Evolutionary conservation across 805 yeast species (phyloP).

Genomic region (Metschnikowia chrysomelidarum): DNA sequence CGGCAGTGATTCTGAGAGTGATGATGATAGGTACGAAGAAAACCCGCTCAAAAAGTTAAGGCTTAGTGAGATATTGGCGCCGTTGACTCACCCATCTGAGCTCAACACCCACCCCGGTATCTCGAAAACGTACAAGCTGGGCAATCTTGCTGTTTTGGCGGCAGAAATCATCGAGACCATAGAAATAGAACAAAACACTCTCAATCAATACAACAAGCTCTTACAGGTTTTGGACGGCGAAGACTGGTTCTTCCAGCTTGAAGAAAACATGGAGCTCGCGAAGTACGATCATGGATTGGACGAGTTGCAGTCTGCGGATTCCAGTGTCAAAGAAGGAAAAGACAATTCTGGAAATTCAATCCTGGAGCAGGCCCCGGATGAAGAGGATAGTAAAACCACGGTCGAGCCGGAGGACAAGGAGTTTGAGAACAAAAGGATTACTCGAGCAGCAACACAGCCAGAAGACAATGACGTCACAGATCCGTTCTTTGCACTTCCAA

Average conservation of each 20-base stretch:
- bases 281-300: conserved; percentile 64
- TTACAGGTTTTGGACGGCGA: conserved; percentile 85
- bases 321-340: conserved; percentile 11
- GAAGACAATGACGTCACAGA: conserved; percentile 54
- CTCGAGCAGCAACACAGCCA: conserved; percentile 11
- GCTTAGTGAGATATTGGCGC: conserved; percentile 57
- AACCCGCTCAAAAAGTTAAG: conserved; percentile 30
- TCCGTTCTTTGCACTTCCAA: conserved; percentile 58
- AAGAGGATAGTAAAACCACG: not conserved
- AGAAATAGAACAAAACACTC: conserved; percentile 76
- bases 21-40: conserved; percentile 22
- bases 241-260: conserved; percentile 66
- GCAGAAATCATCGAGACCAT: conserved; percentile 72
- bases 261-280: conserved; percentile 64
- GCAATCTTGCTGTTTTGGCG: conserved; percentile 55
- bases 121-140: conserved; percentile 59
- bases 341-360: conserved; percentile 14
- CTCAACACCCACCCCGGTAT: conserved; percentile 68
- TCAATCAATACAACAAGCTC: conserved; percentile 66
- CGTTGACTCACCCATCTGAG: conserved; percentile 80
- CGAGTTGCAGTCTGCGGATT: conserved; percentile 13
- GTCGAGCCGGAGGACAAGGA: conserved; percentile 12
- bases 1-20: conserved; percentile 9
- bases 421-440: conserved; percentile 14
- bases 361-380: conserved; percentile 1